phyloP scores from a whole-genome alignment of 2,329 filamentous ascomycete species.

The Aspergillus pseudoglaucus region DNA sequence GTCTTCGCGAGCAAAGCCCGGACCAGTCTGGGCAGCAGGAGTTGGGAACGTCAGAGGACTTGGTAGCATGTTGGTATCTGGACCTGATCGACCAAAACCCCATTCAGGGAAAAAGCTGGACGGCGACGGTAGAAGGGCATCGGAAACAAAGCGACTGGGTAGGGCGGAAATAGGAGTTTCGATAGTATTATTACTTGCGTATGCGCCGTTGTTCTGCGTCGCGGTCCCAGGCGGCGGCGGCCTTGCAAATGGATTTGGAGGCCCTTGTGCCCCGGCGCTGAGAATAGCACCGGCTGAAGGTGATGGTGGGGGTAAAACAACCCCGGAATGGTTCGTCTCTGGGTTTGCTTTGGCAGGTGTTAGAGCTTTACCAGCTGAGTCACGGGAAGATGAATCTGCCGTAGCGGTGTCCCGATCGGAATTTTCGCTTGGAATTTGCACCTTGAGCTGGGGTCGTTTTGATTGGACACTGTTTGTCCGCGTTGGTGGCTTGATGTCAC shows the following conservation, averaged over 20 bases:
- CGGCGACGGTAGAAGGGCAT: conserved; percentile 81
- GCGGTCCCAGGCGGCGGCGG: conserved; percentile 61
- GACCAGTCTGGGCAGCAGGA: conserved; percentile 47
- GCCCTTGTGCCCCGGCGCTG: conserved; percentile 84
- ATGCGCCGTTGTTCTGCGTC: conserved; percentile 37
- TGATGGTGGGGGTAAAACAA: conserved; percentile 87
- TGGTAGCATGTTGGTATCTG: conserved; percentile 77
- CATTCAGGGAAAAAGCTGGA: conserved; percentile 90
- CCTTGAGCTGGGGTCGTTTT: conserved; percentile 75
- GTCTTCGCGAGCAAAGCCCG: conserved; percentile 37
- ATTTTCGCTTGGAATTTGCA: conserved; percentile 89
- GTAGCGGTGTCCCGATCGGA: conserved; percentile 70
- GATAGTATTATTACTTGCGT: conserved; percentile 35
- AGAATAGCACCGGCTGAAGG: conserved; percentile 79
- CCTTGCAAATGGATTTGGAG: conserved; percentile 90
- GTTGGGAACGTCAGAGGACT: conserved; percentile 92
- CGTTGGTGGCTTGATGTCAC: conserved; percentile 64
- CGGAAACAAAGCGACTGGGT: conserved; percentile 82
- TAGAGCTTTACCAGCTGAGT: conserved; percentile 54
- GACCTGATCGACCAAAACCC: conserved; percentile 59
- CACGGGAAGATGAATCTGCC: conserved; percentile 60
- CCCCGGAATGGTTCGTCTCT: conserved; percentile 56
- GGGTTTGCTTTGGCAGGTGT: conserved; percentile 51
- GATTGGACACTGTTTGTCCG: conserved; percentile 70
- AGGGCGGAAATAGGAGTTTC: conserved; percentile 89